A percentile compares a stretch with the other conserved stretches of the same genome.
phyloP scores from a whole-genome alignment of 306 rosid genomes.

The Sechiopsis laciniata region DNA sequence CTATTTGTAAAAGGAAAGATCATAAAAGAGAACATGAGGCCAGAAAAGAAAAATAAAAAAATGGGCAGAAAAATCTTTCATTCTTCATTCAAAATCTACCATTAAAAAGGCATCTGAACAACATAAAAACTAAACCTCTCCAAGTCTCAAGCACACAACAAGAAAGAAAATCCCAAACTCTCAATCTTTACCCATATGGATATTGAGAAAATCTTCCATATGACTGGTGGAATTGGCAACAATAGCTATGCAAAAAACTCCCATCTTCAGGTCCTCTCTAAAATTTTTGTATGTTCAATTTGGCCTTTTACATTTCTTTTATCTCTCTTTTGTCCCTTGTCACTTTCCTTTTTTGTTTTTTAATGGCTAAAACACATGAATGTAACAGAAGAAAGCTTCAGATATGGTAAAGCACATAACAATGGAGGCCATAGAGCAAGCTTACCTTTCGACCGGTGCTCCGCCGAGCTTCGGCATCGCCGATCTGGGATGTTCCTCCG shows the following conservation, averaged over 20 bases:
- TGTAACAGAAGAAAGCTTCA: slow-evolving; percentile 59
- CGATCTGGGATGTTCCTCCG: slow-evolving; percentile 92
- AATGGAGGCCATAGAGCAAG: slow-evolving; percentile 50
- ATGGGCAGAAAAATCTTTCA: not conserved
- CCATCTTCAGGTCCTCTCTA: slow-evolving; percentile 56
- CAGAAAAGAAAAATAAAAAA: not conserved
- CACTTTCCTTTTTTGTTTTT: not conserved
- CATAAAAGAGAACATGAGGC: not conserved
- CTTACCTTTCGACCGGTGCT: slow-evolving; percentile 40
- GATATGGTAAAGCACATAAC: slow-evolving; percentile 78
- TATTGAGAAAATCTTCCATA: slow-evolving; percentile 70
- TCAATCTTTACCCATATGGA: slow-evolving; percentile 41
- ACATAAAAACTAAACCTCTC: not conserved
- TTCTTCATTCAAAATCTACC: not conserved
- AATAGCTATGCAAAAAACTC: slow-evolving; percentile 91
- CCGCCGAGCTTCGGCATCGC: slow-evolving; percentile 79
- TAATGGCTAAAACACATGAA: slow-evolving; percentile 9
- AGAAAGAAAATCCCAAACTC: slow-evolving; percentile 2
- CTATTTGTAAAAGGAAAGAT: slow-evolving; percentile 13
- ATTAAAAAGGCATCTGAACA: slow-evolving; percentile 14
- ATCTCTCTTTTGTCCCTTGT: not conserved
- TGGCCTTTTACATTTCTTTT: not conserved
- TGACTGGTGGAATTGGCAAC: slow-evolving; percentile 78
- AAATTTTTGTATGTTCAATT: slow-evolving; percentile 12
- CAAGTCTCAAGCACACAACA: not conserved